Percentiles rank a stretch among this genome's conserved stretches.
Evolutionary conservation across 2,329 filamentous ascomycete species (phyloP).

Genomic region (Cucurbitaria berberidis): DNA sequence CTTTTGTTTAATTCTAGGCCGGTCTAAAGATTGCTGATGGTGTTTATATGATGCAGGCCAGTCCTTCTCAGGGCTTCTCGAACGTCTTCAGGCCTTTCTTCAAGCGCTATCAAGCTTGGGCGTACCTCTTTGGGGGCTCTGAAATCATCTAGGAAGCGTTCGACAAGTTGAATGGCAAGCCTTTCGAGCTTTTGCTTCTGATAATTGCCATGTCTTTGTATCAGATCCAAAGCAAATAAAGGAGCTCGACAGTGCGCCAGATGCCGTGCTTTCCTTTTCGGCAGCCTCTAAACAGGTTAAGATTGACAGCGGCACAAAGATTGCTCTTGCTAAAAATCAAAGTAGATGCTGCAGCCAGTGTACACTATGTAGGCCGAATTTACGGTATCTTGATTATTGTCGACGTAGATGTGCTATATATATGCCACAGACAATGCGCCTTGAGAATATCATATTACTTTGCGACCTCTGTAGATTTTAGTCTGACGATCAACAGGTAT

Average conservation of each 20-base stretch:
- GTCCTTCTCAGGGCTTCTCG: constrained; percentile 2
- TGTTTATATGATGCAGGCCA: background rate
- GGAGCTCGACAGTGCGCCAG: constrained; percentile 21
- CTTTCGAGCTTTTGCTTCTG: constrained; percentile 21
- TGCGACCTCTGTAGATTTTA: background rate
- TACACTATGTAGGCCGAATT: constrained; percentile 9
- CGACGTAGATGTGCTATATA: background rate
- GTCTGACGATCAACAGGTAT: constrained; percentile 24
- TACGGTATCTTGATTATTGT: background rate
- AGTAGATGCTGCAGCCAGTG: constrained; percentile 17
- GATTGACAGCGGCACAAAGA: background rate
- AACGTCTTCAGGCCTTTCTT: constrained; percentile 6
- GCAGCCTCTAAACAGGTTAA: constrained; percentile 23
- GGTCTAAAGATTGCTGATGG: background rate
- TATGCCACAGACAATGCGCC: background rate
- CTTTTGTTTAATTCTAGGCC: too few species aligned
- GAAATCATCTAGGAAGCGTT: constrained; percentile 19
- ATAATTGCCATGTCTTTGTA: constrained; percentile 21
- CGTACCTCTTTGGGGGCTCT: constrained; percentile 20
- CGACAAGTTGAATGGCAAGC: constrained; percentile 10
- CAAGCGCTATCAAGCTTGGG: constrained; percentile 17
- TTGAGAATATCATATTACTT: background rate
- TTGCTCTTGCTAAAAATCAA: background rate
- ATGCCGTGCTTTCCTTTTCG: constrained; percentile 20
- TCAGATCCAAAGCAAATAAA: constrained; percentile 23